Evolutionary conservation across 345 rosid species (phyloP).

Genomic region (Mallotus nudiflorus): DNA sequence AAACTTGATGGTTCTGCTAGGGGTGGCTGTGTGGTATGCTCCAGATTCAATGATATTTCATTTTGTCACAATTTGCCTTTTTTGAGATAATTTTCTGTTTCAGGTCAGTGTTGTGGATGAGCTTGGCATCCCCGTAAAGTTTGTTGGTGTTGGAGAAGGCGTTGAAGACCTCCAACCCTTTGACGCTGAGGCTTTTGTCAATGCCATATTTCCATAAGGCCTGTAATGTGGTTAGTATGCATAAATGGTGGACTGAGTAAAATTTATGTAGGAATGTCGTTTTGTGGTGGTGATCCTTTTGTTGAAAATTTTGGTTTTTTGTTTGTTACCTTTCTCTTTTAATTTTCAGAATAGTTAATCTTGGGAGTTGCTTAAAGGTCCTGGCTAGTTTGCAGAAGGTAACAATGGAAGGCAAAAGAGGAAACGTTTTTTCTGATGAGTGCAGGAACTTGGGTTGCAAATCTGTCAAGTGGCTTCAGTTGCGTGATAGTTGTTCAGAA

Average conservation of each 20-base stretch:
- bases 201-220: conserved; percentile 76
- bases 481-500: neutral
- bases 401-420: neutral
- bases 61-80: conserved; percentile 3
- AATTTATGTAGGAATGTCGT: no score
- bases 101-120: conserved; percentile 97
- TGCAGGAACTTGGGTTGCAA: neutral
- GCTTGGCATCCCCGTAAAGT: conserved; percentile 90
- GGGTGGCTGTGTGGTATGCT: conserved; percentile 91
- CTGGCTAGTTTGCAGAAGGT: neutral
- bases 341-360: neutral
- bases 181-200: conserved; percentile 78
- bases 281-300: no score
- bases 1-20: conserved; percentile 96
- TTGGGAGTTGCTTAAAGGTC: conserved; percentile 5
- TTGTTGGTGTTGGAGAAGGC: conserved; percentile 93
- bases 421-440: neutral
- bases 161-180: conserved; percentile 94
- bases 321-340: neutral
- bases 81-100: conserved; percentile 14
- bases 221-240: neutral
- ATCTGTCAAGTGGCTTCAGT: neutral
- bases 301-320: no score
- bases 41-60: neutral
- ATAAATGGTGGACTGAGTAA: no score